These are phyloP conservation scores for Talaromyces adpressus DNA, from an alignment of 495 filamentous ascomycete species.

Conservation along the genomic window DNA sequence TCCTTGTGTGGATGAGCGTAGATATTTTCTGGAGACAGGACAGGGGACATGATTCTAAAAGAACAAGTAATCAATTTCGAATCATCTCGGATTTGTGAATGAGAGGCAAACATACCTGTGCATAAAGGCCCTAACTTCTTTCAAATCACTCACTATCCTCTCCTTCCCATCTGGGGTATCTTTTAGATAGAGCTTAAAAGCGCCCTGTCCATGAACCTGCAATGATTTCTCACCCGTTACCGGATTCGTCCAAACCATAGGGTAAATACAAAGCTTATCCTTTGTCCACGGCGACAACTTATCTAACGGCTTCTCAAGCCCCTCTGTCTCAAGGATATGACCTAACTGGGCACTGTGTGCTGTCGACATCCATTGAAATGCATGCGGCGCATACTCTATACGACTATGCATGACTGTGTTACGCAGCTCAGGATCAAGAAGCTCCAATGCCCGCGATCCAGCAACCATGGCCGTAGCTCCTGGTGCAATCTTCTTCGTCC, in stretches of 20 bases:
- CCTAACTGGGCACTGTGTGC: constrained; percentile 19
- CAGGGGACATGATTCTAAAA: constrained; percentile 19
- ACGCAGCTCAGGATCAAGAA: constrained; percentile 16
- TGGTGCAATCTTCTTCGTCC: constrained; percentile 20
- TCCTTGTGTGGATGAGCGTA: constrained; percentile 22
- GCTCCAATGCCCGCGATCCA: constrained; percentile 16
- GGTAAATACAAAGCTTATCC: constrained; percentile 20
- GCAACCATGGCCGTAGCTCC: constrained; percentile 23
- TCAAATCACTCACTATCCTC: constrained; percentile 21
- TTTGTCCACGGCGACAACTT: constrained; percentile 16
- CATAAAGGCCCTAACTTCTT: constrained; percentile 16
- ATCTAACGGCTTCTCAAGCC: constrained; percentile 20
- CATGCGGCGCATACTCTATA: constrained; percentile 26
- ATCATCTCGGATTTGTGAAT: background rate
- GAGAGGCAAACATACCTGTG: constrained; percentile 1
- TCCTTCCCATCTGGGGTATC: constrained; percentile 20
- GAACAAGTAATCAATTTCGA: background rate
- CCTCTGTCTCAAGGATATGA: constrained; percentile 21
- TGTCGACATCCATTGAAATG: constrained; percentile 27
- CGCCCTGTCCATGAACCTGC: constrained; percentile 31
- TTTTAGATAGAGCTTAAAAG: constrained; percentile 27
- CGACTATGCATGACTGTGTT: constrained; percentile 17
- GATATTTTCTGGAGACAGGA: constrained; percentile 18
- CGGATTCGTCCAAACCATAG: constrained; percentile 26
- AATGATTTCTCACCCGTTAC: constrained; percentile 30